Percentiles rank a stretch among this genome's conserved stretches.
Conservation (phyloP, 2,329 filamentous ascomycete genomes). For the Clarireedia paspali region DNA sequence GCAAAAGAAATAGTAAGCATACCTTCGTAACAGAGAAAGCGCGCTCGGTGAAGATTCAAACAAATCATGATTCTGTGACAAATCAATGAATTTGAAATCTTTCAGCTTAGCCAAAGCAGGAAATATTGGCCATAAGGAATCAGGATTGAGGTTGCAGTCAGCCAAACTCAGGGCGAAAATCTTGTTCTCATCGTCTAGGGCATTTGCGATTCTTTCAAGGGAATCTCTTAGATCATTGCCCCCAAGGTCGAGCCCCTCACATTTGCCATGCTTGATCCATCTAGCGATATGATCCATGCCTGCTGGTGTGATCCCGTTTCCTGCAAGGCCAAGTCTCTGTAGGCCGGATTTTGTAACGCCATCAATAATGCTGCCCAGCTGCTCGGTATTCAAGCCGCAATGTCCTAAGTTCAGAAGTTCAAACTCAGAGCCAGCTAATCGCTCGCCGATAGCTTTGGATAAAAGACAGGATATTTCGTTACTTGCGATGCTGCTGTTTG, state of each 20-base stretch:
- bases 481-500: conserved; percentile 15
- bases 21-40: conserved; percentile 67
- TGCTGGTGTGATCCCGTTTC: conserved; percentile 68
- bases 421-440: conserved; percentile 66
- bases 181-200: conserved; percentile 45
- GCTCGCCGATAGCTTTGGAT: conserved; percentile 66
- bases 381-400: conserved; percentile 62
- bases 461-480: conserved; percentile 53
- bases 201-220: conserved; percentile 44
- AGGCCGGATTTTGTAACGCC: conserved; percentile 73
- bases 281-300: conserved; percentile 68
- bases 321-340: conserved; percentile 71
- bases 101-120: conserved; percentile 62
- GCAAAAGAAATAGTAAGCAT: conserved; percentile 23
- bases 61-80: conserved; percentile 80
- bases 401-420: conserved; percentile 80
- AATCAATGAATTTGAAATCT: conserved; percentile 79
- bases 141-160: conserved; percentile 71
- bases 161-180: conserved; percentile 81
- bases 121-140: conserved; percentile 65
- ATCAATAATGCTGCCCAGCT: conserved; percentile 71
- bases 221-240: conserved; percentile 65
- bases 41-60: conserved; percentile 70
- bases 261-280: conserved; percentile 69
- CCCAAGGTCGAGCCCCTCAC: conserved; percentile 82